Base-by-base conservation (phyloP, 805 yeast genomes). In the Zygosaccharomyces bailii region DNA sequence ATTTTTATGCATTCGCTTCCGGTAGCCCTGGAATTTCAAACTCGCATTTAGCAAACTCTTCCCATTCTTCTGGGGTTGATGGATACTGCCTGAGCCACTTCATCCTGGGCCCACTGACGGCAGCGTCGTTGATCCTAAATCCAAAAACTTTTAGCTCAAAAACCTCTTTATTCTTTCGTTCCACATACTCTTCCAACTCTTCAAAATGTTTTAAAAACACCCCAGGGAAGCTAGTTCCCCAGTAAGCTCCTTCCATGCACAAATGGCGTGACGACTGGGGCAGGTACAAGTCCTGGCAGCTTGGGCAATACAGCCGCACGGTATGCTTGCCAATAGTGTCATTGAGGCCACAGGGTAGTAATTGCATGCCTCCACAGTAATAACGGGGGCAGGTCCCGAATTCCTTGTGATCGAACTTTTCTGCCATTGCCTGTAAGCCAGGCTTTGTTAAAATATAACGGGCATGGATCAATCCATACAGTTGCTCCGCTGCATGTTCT, bases 151-250 rank as follows among this genome's bases (percentile, higher is more conserved):
- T 86, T 58, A 89, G 75, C 39, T 86, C 84, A 61, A 75, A 83
- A 1, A 60, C 54, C 9, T 63, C 65, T 34, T 76, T 78, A 51
- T 79, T 70, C 57, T 85, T 73, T 46, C 77, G 72, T 45, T 75
- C 73, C 53, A 87, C 82, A 57, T 85, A 88, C 55, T 79, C 78
- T 60, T 85, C 95, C 40, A 89, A 78, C 52, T 88, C 97, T n/a
- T 93, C 88, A 68, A 84, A 89, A 76, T 86, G 84, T 61, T 89
- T 86, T 49, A 93, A 79, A 57, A 93, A 85, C 54, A 93, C 75
- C 2, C 96, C 97, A 1, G 96, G 93, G 69, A 93, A 93, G 27
- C 95, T 82, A 0, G 98, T 88, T 4, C 99, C 98, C 70, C 95
- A 93, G 59, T 84, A 93, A 1, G 98, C 96, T 4, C 99, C 99